Evolutionary conservation across 768 basidiomycete species (phyloP), one percentile per base, ranked within the genome.

Genomic region (Symmetrospora coprosmae): DNA sequence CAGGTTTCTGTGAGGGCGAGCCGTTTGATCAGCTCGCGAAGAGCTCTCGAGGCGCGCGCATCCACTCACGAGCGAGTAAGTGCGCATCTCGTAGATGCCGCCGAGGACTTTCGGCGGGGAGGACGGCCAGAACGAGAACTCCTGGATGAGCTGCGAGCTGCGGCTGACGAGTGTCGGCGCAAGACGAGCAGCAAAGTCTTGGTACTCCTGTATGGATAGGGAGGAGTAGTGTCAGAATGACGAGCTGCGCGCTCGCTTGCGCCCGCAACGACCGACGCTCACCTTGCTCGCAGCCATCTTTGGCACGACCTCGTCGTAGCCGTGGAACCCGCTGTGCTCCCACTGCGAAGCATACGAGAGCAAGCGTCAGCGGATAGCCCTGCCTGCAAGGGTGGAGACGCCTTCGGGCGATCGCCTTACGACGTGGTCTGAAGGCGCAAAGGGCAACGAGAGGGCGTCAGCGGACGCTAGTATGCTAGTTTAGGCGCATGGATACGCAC

Each of bases 111-210:
- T 84, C 4, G 91, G 90, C 33, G 90, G 88, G 19, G 86, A 80
- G 1, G 89, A 87, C 5, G 90, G 88, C 70, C 91, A 82, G 75
- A 96, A 92, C 1, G 87, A 87, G 73, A 99, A 99, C 71, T 99
- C 92, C 71, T 89, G 87, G 66, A 80, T 52, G 47, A 70, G 61
- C 56, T 61, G 47, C 16, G 79, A 78, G 30, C 82, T 78, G 39
- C 91, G 81, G 16, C 81, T 82, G 13, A 73, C 77, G 37, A 97
- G 71, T 69, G 80, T 80, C 4, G 90, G 91, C 13, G 87, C 78
- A 76, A 96, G 66, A 39, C 69, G 80, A 23, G 78, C 78, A 63
- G 81, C 76, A 73, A 82, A 87, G 48, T 82, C 78, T 41, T 80
- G 75, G 66, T 90, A 85, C 81, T 86, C 66, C 48, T 65, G 61